phyloP scores from a whole-genome alignment of 1,284 basidiomycete genomes.

The Cryptococcus hybrid region DNA sequence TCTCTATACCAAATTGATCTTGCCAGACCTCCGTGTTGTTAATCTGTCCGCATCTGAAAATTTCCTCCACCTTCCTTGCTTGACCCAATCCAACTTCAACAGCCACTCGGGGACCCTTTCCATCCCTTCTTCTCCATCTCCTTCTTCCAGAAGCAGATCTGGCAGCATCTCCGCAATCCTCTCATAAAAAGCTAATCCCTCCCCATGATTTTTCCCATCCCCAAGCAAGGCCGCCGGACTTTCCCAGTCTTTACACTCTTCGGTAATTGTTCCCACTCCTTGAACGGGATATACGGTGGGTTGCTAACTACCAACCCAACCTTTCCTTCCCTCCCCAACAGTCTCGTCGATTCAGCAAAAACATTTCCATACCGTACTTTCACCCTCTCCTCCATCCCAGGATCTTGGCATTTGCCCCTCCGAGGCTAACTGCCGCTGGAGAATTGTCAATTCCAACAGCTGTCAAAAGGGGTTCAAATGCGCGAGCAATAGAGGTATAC shows the following conservation, averaged over 20 bases:
- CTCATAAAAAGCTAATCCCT: conserved; percentile 75
- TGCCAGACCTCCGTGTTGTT: conserved; percentile 63
- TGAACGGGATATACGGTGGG: conserved; percentile 82
- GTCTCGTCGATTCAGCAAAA: conserved; percentile 3
- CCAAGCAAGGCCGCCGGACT: conserved; percentile 77
- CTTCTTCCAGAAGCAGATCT: conserved; percentile 53
- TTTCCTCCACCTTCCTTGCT: conserved; percentile 59
- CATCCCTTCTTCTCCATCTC: conserved; percentile 38
- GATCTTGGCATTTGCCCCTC: conserved; percentile 62
- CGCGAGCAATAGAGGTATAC: conserved; percentile 77
- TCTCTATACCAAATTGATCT: conserved; percentile 67
- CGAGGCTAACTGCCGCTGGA: conserved; percentile 64
- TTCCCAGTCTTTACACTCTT: conserved; percentile 72
- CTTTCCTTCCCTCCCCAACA: conserved; percentile 4
- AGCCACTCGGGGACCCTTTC: conserved; percentile 54
- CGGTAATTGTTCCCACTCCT: conserved; percentile 64
- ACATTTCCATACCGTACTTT: conserved; percentile 15
- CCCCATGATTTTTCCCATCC: conserved; percentile 50
- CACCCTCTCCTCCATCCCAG: conserved; percentile 11
- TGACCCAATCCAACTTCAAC: conserved; percentile 79
- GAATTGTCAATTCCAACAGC: conserved; percentile 66
- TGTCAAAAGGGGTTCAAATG: conserved; percentile 47
- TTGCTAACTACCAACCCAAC: conserved; percentile 84
- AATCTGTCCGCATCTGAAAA: conserved; percentile 56
- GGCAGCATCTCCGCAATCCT: conserved; percentile 64